Evolutionary conservation across 495 filamentous ascomycete genomes (phyloP), one percentile per base, ranked within the genome.

Genomic region (Daldinia bambusicola): DNA sequence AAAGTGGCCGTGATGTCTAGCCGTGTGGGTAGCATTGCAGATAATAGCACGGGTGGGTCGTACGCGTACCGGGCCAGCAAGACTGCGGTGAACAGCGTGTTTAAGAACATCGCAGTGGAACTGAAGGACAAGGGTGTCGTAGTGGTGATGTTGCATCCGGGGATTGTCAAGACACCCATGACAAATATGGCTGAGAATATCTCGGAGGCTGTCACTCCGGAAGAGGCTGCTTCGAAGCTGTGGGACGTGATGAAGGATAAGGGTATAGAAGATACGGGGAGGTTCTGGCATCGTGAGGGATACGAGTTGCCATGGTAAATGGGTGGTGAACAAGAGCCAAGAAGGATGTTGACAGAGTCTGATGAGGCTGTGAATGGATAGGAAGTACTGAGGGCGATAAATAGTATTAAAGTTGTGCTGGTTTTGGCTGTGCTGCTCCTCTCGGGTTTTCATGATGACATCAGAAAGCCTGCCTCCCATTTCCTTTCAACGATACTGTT

Each of bases 221-320:
- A 87, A 34, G 88, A 86, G 74, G 85, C 89, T 7, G 91, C 87
- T 8, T 82, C 82, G 75, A 83, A 80, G 66, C 77, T 94, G 77
- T 73, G 87, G 53, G 72, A 84, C 6, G 74, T 79, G 22, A 80
- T 93, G 40, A 70, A 74, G 30, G 63, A 74, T 14, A 40, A 89
- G 52, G 74, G 75, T 10, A 53, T 84, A 43, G 81, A 83, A 4
- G 84, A 85, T 32, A n/a, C 80, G 80, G 72, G 51, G 5, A 79
- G 81, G 70, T 91, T 85, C 77, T 94, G 89, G 90, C 90, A 93
- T 82, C 92, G 88, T 85, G 88, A 89, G 69, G 90, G 90, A 6
- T 80, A 87, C 61, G 90, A 92, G 74, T 80, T 95, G 14, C 55
- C 53, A 18, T 61, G 67, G 61, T 70, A 66, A 30, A 52, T n/a